These are phyloP conservation scores for Novymonas esmeraldas DNA, from an alignment of 208 protist species.

Conservation along the genomic window DNA sequence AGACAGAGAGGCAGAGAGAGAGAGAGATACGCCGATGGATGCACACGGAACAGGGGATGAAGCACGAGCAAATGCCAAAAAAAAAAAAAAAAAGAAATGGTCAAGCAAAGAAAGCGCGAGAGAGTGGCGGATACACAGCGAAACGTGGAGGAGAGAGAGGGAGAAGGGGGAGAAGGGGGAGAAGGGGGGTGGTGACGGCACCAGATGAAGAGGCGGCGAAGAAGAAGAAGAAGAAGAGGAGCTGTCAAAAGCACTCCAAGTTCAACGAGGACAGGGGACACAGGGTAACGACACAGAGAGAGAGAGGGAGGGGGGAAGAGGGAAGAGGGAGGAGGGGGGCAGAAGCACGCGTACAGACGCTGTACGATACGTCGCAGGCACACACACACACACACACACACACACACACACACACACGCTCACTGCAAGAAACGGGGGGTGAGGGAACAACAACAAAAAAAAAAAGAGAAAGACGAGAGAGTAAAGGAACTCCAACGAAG, in stretches of 20 bases:
- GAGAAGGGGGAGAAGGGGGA: not conserved
- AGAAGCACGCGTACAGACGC: not conserved
- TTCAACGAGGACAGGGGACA: not conserved
- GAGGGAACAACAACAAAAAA: not conserved
- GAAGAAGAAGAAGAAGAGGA: constrained; percentile 9
- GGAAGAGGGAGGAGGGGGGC: not conserved
- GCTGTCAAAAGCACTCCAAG: too few species aligned
- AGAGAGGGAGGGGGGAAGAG: constrained; percentile 1
- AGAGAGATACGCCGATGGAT: too few species aligned
- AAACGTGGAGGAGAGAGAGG: not conserved
- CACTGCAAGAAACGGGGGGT: too few species aligned
- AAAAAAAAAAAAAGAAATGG: constrained; percentile 17
- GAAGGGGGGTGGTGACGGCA: not conserved
- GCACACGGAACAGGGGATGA: too few species aligned
- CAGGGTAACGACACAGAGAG: constrained; percentile 13
- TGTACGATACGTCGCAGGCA: not conserved
- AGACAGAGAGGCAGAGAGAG: constrained; percentile 1
- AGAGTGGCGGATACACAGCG: not conserved
- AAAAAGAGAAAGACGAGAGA: not conserved
- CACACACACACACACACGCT: not conserved
- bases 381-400: too few species aligned
- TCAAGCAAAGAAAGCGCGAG: constrained; percentile 4
- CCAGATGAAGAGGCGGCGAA: not conserved
- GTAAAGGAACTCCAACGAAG: not conserved
- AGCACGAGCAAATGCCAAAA: too few species aligned